phyloP scores from a whole-genome alignment of 306 rosid genomes.

The Quercus agrifolia region DNA sequence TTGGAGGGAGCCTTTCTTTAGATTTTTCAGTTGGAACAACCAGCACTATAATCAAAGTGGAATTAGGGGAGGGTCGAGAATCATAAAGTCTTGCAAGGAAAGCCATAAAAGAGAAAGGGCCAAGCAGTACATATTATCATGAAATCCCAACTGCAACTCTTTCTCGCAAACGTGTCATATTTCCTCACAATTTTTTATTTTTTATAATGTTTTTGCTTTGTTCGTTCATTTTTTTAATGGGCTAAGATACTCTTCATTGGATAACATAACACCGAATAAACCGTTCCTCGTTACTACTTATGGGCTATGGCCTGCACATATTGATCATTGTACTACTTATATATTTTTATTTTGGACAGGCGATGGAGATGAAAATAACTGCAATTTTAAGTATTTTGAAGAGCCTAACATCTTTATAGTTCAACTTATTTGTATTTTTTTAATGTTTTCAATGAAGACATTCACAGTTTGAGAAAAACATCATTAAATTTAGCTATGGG shows the following conservation, averaged over 20 bases:
- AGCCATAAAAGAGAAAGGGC: constrained; percentile 19
- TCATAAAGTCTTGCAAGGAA: constrained; percentile 45
- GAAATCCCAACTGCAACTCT: constrained; percentile 33
- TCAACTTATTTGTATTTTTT: neutral
- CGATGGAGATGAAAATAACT: neutral
- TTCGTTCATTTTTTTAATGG: neutral
- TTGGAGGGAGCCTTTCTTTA: constrained; percentile 32
- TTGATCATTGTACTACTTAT: neutral
- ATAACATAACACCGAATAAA: neutral
- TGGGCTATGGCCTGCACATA: neutral
- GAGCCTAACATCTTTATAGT: too few species aligned
- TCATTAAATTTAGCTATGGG: neutral
- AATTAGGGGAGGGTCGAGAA: constrained; percentile 11
- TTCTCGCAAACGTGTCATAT: constrained; percentile 3
- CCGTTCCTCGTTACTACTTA: neutral
- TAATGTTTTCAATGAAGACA: too few species aligned
- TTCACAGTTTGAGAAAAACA: neutral
- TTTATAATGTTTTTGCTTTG: too few species aligned
- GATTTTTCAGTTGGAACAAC: constrained; percentile 51
- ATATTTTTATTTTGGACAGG: neutral
- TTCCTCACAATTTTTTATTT: neutral
- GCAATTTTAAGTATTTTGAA: neutral
- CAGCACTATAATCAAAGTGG: constrained; percentile 23
- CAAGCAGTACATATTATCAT: constrained; percentile 10
- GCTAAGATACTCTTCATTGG: neutral